Conservation (phyloP, 352 stramenopile species). For the Chrysophaeum taylorii region DNA sequence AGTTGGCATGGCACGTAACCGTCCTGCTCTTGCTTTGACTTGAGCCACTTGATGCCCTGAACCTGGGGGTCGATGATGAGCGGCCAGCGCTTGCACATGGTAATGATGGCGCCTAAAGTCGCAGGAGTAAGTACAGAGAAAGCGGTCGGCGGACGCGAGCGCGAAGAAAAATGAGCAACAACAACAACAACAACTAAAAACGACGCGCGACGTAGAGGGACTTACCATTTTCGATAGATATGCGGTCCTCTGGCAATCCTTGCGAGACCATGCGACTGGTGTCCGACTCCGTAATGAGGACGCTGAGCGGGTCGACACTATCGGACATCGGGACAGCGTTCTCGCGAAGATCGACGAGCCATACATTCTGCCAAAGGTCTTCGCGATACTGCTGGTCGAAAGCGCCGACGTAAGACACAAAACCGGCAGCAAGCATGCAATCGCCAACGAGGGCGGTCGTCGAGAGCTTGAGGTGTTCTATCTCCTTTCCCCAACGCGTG, state of each 20-base stretch:
- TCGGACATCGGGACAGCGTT: conserved; percentile 84
- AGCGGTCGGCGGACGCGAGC: too few relatives aligned
- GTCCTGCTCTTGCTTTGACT: conserved; percentile 73
- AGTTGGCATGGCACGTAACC: conserved; percentile 82
- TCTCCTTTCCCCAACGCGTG: conserved; percentile 88
- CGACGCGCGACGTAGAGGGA: too few relatives aligned
- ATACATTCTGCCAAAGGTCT: conserved; percentile 64
- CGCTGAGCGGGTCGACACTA: conserved; percentile 79
- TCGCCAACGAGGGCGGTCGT: conserved; percentile 88
- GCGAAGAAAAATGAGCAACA: too few relatives aligned
- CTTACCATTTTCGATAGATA: conserved; percentile 94
- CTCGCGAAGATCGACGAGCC: conserved; percentile 69
- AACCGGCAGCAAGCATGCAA: conserved; percentile 86
- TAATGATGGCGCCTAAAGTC: conserved; percentile 92
- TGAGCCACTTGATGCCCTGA: conserved; percentile 96
- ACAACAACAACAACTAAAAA: too few relatives aligned
- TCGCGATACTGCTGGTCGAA: conserved; percentile 83
- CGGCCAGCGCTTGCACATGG: conserved; percentile 90
- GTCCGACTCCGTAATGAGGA: conserved; percentile 89
- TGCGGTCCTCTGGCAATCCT: conserved; percentile 86
- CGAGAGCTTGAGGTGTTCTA: conserved; percentile 84
- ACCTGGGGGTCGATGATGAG: conserved; percentile 93
- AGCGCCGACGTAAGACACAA: conserved; percentile 92
- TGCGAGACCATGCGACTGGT: conserved; percentile 95
- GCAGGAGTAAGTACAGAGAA: too few relatives aligned